Conservation (phyloP, 495 filamentous ascomycete species). For the Neurospora sp. region DNA sequence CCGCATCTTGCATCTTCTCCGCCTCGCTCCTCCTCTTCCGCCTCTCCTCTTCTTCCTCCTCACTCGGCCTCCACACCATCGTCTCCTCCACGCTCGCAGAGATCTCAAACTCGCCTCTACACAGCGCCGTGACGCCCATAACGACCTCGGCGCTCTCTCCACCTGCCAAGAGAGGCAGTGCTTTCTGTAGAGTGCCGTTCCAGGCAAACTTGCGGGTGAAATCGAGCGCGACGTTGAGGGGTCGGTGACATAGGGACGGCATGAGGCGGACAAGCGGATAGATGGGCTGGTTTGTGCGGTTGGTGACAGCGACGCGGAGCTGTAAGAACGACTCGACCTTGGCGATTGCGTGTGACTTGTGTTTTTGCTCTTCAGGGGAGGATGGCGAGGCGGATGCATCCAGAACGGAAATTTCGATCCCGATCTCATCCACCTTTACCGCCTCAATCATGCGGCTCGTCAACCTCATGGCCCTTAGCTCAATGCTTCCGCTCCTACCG, state of each 20-base stretch:
- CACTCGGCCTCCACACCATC: slow-evolving; percentile 28
- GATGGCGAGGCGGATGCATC: slow-evolving; percentile 9
- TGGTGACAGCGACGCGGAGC: slow-evolving; percentile 56
- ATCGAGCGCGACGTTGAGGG: slow-evolving; percentile 66
- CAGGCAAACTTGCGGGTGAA: slow-evolving; percentile 73
- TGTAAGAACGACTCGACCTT: slow-evolving; percentile 61
- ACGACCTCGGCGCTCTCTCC: slow-evolving; percentile 44
- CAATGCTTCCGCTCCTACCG: slow-evolving; percentile 55
- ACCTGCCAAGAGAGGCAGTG: slow-evolving; percentile 49
- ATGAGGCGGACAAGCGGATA: slow-evolving; percentile 67
- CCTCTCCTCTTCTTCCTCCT: slow-evolving; percentile 11
- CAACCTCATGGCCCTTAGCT: slow-evolving; percentile 64
- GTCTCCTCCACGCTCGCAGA: slow-evolving; percentile 76
- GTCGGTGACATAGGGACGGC: slow-evolving; percentile 64
- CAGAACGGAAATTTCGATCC: slow-evolving; percentile 51
- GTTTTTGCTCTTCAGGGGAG: slow-evolving; percentile 28
- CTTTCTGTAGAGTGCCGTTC: slow-evolving; percentile 74
- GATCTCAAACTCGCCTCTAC: slow-evolving; percentile 74
- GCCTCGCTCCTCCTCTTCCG: slow-evolving; percentile 28
- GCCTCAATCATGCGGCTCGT: slow-evolving; percentile 74
- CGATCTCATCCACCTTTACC: slow-evolving; percentile 70
- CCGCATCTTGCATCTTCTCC: slow-evolving; percentile 40
- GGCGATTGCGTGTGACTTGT: slow-evolving; percentile 23
- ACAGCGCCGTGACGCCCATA: slow-evolving; percentile 61
- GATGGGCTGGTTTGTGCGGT: slow-evolving; percentile 58